Evolutionary conservation across 164 flowering plant species (phyloP).

Genomic region (Dillenia suffruticosa): DNA sequence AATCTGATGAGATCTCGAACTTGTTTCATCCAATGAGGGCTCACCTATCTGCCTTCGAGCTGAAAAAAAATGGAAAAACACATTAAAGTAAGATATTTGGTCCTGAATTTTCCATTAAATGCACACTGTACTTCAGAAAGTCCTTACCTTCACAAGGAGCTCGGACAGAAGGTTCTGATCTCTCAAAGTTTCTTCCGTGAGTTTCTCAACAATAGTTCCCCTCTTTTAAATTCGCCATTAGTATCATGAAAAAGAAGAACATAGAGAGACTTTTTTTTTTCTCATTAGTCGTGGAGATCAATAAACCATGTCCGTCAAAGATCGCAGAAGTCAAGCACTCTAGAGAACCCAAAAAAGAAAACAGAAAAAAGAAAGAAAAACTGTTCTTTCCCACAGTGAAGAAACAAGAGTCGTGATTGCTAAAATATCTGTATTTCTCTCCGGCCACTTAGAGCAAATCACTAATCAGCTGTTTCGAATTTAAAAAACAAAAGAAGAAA

Average conservation of each 20-base stretch:
- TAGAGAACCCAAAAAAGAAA: too few relatives aligned
- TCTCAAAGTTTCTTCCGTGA: slow-evolving; percentile 67
- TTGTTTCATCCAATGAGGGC: slow-evolving; percentile 78
- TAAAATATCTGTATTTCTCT: too few relatives aligned
- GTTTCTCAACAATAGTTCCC: slow-evolving; percentile 91
- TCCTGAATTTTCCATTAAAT: neutral
- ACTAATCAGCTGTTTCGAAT: too few relatives aligned
- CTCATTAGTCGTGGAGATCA: too few relatives aligned
- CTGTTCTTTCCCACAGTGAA: too few relatives aligned
- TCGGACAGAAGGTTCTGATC: slow-evolving; percentile 63
- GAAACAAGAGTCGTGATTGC: too few relatives aligned
- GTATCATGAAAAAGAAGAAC: neutral
- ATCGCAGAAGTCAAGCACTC: too few relatives aligned
- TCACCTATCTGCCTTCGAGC: slow-evolving; percentile 93
- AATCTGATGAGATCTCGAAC: slow-evolving; percentile 99
- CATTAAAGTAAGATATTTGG: slow-evolving; percentile 1
- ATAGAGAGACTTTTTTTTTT: neutral
- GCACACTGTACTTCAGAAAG: neutral
- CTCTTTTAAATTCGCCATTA: slow-evolving; percentile 37
- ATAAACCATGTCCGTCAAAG: too few relatives aligned
- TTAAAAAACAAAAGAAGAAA: too few relatives aligned
- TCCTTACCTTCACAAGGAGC: slow-evolving; percentile 89
- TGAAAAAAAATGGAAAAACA: slow-evolving; percentile 32
- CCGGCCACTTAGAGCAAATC: too few relatives aligned
- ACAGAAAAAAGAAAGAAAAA: too few relatives aligned